These are phyloP conservation scores for Papiliotrema terrestris DNA, from an alignment of 1,284 basidiomycete genomes.

Conservation along the genomic window DNA sequence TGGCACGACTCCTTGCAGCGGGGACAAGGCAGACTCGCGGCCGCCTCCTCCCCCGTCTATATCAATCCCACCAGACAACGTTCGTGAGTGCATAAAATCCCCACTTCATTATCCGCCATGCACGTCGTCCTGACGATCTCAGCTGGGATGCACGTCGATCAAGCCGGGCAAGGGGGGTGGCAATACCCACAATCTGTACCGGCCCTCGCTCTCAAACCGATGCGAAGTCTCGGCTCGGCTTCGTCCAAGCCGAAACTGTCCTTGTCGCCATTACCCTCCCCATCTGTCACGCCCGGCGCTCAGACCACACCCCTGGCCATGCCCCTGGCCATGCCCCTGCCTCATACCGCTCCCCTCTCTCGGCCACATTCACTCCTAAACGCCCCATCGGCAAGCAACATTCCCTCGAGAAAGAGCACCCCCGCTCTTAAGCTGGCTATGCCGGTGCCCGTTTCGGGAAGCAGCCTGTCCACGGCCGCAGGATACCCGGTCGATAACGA, in stretches of 20 bases:
- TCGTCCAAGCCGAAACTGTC: constrained; percentile 34
- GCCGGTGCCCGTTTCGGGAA: constrained; percentile 16
- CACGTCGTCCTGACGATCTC: neutral
- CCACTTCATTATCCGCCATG: neutral
- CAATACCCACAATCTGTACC: constrained; percentile 30
- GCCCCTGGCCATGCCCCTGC: neutral
- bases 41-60: constrained; percentile 31
- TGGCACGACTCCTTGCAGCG: neutral
- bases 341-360: constrained; percentile 4
- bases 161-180: constrained; percentile 44
- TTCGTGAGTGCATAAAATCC: constrained; percentile 41
- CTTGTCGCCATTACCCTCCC: constrained; percentile 20
- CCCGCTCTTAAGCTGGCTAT: constrained; percentile 41
- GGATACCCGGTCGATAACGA: constrained; percentile 23
- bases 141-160: constrained; percentile 47
- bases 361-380: constrained; percentile 23
- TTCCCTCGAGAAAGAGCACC: constrained; percentile 12
- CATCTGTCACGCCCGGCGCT: neutral
- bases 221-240: constrained; percentile 11
- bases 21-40: neutral
- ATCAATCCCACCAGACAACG: constrained; percentile 44
- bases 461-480: constrained; percentile 11
- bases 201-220: constrained; percentile 26
- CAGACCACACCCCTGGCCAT: neutral
- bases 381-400: constrained; percentile 12